Evolutionary conservation across 2,329 filamentous ascomycete genomes (phyloP).

Genomic region (Colletotrichum destructivum): DNA sequence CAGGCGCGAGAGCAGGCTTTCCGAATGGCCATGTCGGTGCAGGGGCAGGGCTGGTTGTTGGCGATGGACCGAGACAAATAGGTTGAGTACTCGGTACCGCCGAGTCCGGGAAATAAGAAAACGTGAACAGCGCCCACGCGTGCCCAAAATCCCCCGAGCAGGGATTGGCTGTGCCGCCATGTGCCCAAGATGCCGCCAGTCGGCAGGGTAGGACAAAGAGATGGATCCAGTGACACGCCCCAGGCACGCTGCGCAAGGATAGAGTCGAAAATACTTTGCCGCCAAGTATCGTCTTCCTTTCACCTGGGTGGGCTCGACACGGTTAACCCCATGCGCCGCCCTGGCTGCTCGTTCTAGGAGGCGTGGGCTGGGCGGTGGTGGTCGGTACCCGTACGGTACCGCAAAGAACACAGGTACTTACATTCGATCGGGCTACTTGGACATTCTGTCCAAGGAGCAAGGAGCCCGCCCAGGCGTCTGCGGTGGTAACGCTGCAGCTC

Average conservation of each 20-base stretch:
- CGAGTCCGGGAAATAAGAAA: constrained; percentile 38
- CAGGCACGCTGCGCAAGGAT: constrained; percentile 5
- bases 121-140: constrained; percentile 38
- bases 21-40: not conserved
- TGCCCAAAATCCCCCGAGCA: constrained; percentile 37
- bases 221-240: constrained; percentile 1
- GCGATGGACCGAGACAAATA: constrained; percentile 22
- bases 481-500: constrained; percentile 8
- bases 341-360: constrained; percentile 16
- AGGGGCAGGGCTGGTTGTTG: constrained; percentile 22
- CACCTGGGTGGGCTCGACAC: not conserved
- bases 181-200: not conserved
- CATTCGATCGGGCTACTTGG: constrained; percentile 25
- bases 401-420: constrained; percentile 25
- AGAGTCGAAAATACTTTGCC: constrained; percentile 19
- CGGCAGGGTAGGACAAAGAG: constrained; percentile 18
- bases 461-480: not conserved
- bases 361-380: constrained; percentile 17
- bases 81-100: constrained; percentile 29
- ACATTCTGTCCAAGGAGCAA: constrained; percentile 19
- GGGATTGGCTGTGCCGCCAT: constrained; percentile 27
- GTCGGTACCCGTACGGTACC: not conserved
- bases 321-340: constrained; percentile 18
- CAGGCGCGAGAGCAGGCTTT: constrained; percentile 24
- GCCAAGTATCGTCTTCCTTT: constrained; percentile 20